phyloP scores from a whole-genome alignment of 140 eudicot genomes.

The Senecio squalidus region DNA sequence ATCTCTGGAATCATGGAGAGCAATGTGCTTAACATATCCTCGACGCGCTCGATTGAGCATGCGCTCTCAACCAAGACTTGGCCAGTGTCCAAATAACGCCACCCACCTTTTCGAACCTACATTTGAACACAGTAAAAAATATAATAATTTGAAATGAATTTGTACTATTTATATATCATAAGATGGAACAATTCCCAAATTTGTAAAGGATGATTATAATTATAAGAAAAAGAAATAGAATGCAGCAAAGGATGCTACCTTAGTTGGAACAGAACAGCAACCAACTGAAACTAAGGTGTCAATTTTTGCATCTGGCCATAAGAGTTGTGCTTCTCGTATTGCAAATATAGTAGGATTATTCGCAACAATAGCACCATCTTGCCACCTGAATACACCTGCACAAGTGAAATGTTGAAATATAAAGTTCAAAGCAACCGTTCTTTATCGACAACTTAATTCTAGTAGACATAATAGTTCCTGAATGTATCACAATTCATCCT shows the following conservation, averaged over 20 bases:
- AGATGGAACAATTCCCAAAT: too few relatives aligned
- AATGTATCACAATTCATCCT: too few relatives aligned
- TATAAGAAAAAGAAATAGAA: too few relatives aligned
- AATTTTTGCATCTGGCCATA: constrained; percentile 90
- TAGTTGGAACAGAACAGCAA: constrained; percentile 84
- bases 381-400: constrained; percentile 79
- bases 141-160: too few relatives aligned
- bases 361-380: constrained; percentile 97
- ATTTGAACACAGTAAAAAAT: constrained; percentile 5
- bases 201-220: too few relatives aligned
- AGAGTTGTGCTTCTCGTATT: constrained; percentile 82
- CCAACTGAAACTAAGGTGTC: constrained; percentile 91
- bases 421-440: too few relatives aligned
- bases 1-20: constrained; percentile 90
- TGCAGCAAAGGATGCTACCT: too few relatives aligned
- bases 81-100: constrained; percentile 94
- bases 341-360: constrained; percentile 93
- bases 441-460: not conserved
- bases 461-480: too few relatives aligned
- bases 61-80: constrained; percentile 96
- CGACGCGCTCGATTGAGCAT: constrained; percentile 88
- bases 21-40: constrained; percentile 80
- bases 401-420: constrained; percentile 1
- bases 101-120: constrained; percentile 89
- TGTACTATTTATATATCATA: too few relatives aligned